Evolutionary conservation across 129 eudicot genomes (phyloP), one percentile per base, ranked within the genome.

Genomic region (Arctium lappa): DNA sequence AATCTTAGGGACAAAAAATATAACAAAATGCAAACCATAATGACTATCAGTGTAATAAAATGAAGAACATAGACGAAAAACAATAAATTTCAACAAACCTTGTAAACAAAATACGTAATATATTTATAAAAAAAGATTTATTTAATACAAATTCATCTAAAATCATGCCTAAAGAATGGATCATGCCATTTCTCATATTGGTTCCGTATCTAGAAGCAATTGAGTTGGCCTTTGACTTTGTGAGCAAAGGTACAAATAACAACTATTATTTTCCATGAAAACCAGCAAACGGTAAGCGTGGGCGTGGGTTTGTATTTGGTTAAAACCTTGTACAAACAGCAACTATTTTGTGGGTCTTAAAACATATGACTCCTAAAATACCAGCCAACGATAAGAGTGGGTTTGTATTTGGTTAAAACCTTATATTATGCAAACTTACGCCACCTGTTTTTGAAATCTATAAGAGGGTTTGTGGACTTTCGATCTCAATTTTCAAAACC

Each of bases 271-370:
- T 10, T 15, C 12, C 33, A 8, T 72, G 36, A 16, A 72, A 3
- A 33, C 30, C 42, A 36, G 11, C 53, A 15, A 60, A 60, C 27
- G 0, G 12, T 2, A 22, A 22, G 27, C 27, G 5, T 16, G 0
- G 16, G 65, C 65, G 18, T 53, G 90, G 90, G 79, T 88, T 85
- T 75, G 73, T 81, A 84, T 86, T 79, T 86, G 40, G 73, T 16
- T 69, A 46, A 68, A 63, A 22, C 27, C 27, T 22, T 22, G 42
- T 56, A 38, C 3, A 13, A 9, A 16, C 6, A 22, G 6, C 65
- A 15, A 53, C n/a, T 53, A 53, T 53, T 53, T 15, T 53, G 48
- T 22, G 27, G 27, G 27, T 22, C 27, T 22, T 22, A 22, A 13
- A 53, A 53, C n/a, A 22, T 53, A 16, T 53, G 27, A 13, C 39